phyloP scores from a whole-genome alignment of 805 yeast species.

The Suhomyces pyralidae region DNA sequence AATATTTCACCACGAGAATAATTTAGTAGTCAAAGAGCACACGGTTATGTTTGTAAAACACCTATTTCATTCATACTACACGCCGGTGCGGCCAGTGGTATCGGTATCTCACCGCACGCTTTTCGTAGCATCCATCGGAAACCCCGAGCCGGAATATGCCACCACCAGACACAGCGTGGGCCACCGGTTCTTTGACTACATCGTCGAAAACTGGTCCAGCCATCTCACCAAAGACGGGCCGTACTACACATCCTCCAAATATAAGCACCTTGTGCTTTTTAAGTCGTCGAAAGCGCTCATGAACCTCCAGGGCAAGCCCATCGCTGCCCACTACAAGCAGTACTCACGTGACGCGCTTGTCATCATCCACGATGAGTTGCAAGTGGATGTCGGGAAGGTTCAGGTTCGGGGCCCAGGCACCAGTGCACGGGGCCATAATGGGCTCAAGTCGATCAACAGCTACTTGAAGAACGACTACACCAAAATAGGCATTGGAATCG shows the following conservation, averaged over 20 bases:
- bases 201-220: conserved; percentile 21
- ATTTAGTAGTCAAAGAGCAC: neutral
- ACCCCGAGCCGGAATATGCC: conserved; percentile 62
- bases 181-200: conserved; percentile 47
- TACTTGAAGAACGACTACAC: conserved; percentile 51
- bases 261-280: conserved; percentile 30
- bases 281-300: conserved; percentile 58
- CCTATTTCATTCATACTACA: conserved; percentile 5
- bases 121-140: conserved; percentile 61
- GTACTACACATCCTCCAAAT: conserved; percentile 8
- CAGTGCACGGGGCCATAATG: conserved; percentile 82
- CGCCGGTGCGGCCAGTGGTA: conserved; percentile 3
- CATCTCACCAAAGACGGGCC: conserved; percentile 9
- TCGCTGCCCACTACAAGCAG: conserved; percentile 47
- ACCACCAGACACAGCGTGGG: conserved; percentile 81
- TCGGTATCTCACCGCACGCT: conserved; percentile 12
- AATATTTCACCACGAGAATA: neutral
- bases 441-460: conserved; percentile 58
- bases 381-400: conserved; percentile 60
- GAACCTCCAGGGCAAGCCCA: conserved; percentile 67
- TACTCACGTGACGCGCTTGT: conserved; percentile 41
- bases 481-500: conserved; percentile 78
- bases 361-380: conserved; percentile 78
- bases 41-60: conserved; percentile 7
- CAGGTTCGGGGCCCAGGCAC: conserved; percentile 59